Evolutionary conservation across 106 monocot species (phyloP), one percentile per base, ranked within the genome.

Genomic region (Iris macrosiphon): DNA sequence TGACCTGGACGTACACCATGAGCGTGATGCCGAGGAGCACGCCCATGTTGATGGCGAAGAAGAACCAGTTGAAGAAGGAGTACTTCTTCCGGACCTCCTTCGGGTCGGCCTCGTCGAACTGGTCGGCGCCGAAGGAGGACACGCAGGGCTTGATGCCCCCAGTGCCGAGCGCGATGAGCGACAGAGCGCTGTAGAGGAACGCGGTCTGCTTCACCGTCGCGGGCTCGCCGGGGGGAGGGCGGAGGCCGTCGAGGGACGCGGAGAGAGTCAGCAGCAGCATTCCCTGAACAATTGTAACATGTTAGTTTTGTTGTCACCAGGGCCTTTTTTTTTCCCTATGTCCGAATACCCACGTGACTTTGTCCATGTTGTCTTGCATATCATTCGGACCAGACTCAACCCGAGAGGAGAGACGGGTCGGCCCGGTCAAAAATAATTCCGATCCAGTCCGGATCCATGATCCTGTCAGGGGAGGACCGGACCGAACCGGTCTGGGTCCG

Each of bases 41-140:
- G 1, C 83, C 83, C 44, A 74, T 51, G 49, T 74, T 74, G 52
- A 77, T 58, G 32, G 66, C 66, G 57, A 83, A 77, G 63, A 60
- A 78, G 68, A 77, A 83, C 83, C 83, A 83, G 67, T 78, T 78
- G 83, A 83, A 83, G 66, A 78, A 83, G 37, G 77, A 68, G 41
- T 49, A 35, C 56, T 78, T 83, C 33, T 56, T 66, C 13, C n/a
- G 31, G 2, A 49, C 48, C 38, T 74, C 74, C 29, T 45, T 42
- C 15, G 60, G 21, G 53, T 77, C 69, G 0, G 53, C 35, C 26
- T 83, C 83, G 34, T 74, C 70, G 52, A 73, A 83, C 43, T 83
- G 83, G 57, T 83, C 83, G 0, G 83, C 83, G 6, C 77, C 83
- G 20, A 83, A 63, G 25, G 83, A 63, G 30, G 77, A 70, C 16